Evolutionary conservation across 1,284 basidiomycete species (phyloP), one percentile per base, ranked within the genome.

Genomic region (Earliella scabrosa): DNA sequence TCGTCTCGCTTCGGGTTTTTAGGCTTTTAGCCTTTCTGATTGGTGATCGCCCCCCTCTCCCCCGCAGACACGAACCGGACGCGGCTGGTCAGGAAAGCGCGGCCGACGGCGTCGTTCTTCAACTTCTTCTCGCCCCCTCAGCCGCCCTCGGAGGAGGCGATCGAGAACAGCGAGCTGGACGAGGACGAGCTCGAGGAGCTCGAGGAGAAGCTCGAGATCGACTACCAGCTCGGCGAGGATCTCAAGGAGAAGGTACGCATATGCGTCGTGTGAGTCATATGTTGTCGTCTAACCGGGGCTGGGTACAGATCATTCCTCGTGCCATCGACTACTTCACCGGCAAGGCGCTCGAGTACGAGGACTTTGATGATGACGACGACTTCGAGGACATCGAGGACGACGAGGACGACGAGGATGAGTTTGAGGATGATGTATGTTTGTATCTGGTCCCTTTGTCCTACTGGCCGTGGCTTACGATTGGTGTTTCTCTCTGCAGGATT

Each of bases 201-300:
- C 54, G 95, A 98, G 73, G 90, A 91, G 73, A 90, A 93, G 70
- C 84, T 99, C 50, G 97, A 98, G 81, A 81, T 96, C 63, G 97
- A 99, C 78, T 98, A 98, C 76, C 96, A 98, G 80, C 92, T 98
- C 68, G 97, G 96, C 50, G 97, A 98, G 80, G 97, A 99, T 75
- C 80, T 99, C 69, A 98, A 98, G 80, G 97, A 98, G 75, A 92
- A 95, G 80, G 92, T 90, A 51, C 58, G 66, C 66, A 50, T 7
- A 3, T 9, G 21, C 20, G 8, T 6, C 3, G 2, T 16, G 14
- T 14, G 0, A 2, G 10, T 21, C 0, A 4, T 14, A 7, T 18
- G 47, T n/a, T 44, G 45, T 44, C 4, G 29, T 43, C 10, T n/a
- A n/a, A 11, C 21, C 10, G 29, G 24, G n/a, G 14, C n/a, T n/a